Evolutionary conservation across 768 basidiomycete species (phyloP).

Genomic region (Amanita exitialis): DNA sequence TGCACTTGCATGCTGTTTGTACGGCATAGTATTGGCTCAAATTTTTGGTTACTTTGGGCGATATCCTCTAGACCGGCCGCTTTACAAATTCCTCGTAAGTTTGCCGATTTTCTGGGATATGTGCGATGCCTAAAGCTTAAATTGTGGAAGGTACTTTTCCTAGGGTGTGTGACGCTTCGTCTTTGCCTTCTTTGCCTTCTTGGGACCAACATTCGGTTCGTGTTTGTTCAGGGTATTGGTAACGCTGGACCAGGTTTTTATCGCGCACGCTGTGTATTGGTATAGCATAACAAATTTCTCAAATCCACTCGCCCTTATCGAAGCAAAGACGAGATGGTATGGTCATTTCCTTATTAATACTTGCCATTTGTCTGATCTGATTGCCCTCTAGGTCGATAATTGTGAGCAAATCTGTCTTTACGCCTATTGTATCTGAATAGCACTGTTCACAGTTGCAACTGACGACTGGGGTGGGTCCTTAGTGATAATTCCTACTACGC

Average conservation of each 20-base stretch:
- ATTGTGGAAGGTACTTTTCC: conserved; percentile 23
- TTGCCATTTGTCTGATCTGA: not conserved
- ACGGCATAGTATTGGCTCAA: conserved; percentile 46
- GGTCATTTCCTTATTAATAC: not conserved
- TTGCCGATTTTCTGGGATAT: not conserved
- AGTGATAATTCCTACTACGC: not conserved
- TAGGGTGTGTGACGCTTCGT: conserved; percentile 19
- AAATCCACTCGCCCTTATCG: conserved; percentile 22
- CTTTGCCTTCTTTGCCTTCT: not conserved
- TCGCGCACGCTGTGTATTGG: conserved; percentile 46
- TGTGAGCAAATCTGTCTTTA: conserved; percentile 22
- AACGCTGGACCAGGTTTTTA: conserved; percentile 43
- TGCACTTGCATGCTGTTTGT: conserved; percentile 38
- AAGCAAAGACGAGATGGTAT: conserved; percentile 36
- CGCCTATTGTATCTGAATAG: not conserved
- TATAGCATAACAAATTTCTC: conserved; percentile 40
- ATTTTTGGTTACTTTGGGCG: conserved; percentile 42
- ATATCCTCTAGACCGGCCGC: conserved; percentile 41
- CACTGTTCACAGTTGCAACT: conserved; percentile 31
- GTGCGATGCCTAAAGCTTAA: not conserved
- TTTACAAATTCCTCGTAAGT: conserved; percentile 45
- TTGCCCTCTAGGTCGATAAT: conserved; percentile 33
- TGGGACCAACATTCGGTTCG: not conserved
- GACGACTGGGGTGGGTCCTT: conserved; percentile 26
- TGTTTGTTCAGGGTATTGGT: conserved; percentile 34